These are phyloP conservation scores for Staphylotrichum longicolle DNA, from an alignment of 495 filamentous ascomycete genomes.

Conservation along the genomic window DNA sequence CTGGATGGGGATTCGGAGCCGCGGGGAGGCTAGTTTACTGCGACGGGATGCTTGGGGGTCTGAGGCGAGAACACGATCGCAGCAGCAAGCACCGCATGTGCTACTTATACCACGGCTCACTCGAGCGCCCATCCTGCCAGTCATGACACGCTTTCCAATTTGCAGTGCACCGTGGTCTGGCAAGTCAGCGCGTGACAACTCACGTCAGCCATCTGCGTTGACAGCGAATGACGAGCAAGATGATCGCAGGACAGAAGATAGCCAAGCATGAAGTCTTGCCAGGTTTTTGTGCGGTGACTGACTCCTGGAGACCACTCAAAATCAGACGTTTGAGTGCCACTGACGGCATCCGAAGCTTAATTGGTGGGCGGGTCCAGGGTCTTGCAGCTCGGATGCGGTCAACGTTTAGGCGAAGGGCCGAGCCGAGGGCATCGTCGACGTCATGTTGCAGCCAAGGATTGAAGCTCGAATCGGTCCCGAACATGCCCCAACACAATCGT, in stretches of 20 bases:
- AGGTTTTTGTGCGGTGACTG: not conserved
- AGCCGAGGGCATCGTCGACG: not conserved
- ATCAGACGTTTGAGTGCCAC: not conserved
- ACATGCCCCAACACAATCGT: too few relatives aligned
- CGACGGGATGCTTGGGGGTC: too few relatives aligned
- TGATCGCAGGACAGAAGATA: not conserved
- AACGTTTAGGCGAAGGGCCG: not conserved
- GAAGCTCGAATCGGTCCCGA: too few relatives aligned
- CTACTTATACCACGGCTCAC: not conserved
- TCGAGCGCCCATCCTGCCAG: not conserved
- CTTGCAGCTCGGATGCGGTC: not conserved
- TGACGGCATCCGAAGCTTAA: not conserved
- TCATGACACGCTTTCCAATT: not conserved
- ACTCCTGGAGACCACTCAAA: not conserved
- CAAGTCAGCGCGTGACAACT: not conserved
- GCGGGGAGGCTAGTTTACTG: too few relatives aligned
- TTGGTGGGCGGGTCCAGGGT: not conserved
- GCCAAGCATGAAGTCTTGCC: not conserved
- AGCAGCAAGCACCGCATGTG: too few relatives aligned
- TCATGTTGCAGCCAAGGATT: not conserved
- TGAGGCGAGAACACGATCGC: too few relatives aligned
- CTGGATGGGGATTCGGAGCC: too few relatives aligned
- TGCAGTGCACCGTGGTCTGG: not conserved
- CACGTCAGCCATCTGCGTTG: not conserved
- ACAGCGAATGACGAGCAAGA: slow-evolving; percentile 5